Evolutionary conservation across 352 stramenopile species (phyloP).

Genomic region (Globisporangium orthogonon): DNA sequence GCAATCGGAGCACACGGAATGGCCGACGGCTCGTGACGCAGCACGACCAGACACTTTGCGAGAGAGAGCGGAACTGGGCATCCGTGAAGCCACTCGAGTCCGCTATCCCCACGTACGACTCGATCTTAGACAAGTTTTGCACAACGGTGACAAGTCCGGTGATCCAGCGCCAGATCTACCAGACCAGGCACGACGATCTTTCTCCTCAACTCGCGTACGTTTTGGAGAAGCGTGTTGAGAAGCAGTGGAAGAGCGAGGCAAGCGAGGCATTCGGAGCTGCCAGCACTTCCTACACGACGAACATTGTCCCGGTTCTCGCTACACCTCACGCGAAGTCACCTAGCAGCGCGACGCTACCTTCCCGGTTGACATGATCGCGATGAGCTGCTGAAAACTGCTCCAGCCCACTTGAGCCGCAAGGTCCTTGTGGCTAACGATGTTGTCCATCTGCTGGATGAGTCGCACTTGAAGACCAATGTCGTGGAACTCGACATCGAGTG

Average conservation of each 20-base stretch:
- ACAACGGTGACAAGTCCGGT: conserved; percentile 64
- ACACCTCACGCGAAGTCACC: background rate
- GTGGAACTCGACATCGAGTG: conserved; percentile 27
- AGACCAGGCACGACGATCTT: conserved; percentile 45
- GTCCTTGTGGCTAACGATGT: conserved; percentile 8
- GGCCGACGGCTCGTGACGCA: conserved; percentile 23
- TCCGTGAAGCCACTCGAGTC: conserved; percentile 36
- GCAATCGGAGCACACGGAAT: conserved; percentile 1
- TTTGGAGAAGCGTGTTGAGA: conserved; percentile 58
- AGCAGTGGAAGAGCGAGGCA: conserved; percentile 32
- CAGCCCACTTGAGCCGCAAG: conserved; percentile 14
- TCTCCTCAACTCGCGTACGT: conserved; percentile 69
- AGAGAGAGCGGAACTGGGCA: conserved; percentile 55
- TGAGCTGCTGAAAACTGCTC: conserved; percentile 32
- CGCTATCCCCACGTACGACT: conserved; percentile 58
- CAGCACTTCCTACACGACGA: conserved; percentile 37
- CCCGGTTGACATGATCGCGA: conserved; percentile 26
- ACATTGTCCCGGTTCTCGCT: conserved; percentile 7
- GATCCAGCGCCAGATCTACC: conserved; percentile 75
- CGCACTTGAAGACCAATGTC: conserved; percentile 37
- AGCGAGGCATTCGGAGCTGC: conserved; percentile 29
- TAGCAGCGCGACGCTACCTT: conserved; percentile 1
- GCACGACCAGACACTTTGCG: conserved; percentile 14
- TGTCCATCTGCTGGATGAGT: conserved; percentile 43
- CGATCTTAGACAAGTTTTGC: conserved; percentile 77